Evolutionary conservation across 228 moss, liverwort and hornwort genomes (phyloP).

Genomic region (Sphagnum magellanicum): DNA sequence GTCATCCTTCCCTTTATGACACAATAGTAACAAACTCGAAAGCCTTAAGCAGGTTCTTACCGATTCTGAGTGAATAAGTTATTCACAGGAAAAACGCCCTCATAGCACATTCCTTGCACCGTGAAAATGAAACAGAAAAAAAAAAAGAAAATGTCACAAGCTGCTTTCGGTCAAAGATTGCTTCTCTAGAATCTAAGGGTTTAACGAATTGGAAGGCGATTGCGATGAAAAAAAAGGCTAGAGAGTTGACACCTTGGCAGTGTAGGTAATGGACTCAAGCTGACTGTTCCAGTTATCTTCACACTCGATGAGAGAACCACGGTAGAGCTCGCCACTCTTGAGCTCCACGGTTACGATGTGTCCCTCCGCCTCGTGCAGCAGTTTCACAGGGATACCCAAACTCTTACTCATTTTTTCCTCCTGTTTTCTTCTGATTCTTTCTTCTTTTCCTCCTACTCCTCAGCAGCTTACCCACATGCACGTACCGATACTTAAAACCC

Average conservation of each 20-base stretch:
- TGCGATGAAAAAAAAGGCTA: background rate
- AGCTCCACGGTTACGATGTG: slow-evolving; percentile 24
- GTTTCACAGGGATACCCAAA: slow-evolving; percentile 28
- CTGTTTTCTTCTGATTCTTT: background rate
- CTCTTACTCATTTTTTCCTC: slow-evolving; percentile 3
- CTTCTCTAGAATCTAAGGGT: background rate
- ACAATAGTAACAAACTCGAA: too few relatives aligned
- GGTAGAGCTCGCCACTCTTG: slow-evolving; percentile 17
- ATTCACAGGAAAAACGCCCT: background rate
- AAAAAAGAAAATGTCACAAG: background rate
- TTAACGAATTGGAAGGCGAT: background rate
- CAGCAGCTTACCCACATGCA: too few relatives aligned
- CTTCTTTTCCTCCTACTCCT: background rate
- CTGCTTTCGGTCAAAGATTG: background rate
- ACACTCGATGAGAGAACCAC: slow-evolving; percentile 31
- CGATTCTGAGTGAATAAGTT: too few relatives aligned
- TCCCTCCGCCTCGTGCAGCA: slow-evolving; percentile 52
- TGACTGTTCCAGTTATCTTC: slow-evolving; percentile 43
- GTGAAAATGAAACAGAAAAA: background rate
- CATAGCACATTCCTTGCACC: background rate
- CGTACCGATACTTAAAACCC: too few relatives aligned
- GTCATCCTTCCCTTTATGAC: too few relatives aligned
- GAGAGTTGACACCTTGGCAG: slow-evolving; percentile 3
- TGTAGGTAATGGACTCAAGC: slow-evolving; percentile 20
- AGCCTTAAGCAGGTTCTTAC: too few relatives aligned